phyloP scores from a whole-genome alignment of 352 stramenopile species.

The Phytopythium montanum region DNA sequence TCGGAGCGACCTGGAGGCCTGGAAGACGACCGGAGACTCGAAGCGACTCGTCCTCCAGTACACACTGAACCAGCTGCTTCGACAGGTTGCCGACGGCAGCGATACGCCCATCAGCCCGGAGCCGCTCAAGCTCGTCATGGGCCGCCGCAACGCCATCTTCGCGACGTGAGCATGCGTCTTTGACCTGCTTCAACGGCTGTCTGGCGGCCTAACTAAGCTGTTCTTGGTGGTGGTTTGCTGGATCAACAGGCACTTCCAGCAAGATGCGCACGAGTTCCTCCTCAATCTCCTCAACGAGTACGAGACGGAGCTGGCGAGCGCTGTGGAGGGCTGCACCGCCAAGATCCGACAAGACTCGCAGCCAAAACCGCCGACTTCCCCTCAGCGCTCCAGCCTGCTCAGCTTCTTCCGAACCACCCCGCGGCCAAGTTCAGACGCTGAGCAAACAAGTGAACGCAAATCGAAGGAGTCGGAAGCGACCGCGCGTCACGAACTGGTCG shows the following conservation, averaged over 20 bases:
- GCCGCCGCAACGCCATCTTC: conserved; percentile 74
- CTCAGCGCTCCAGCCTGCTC: conserved; percentile 39
- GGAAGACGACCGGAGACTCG: conserved; percentile 39
- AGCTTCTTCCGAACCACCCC: conserved; percentile 46
- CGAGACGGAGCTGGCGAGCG: conserved; percentile 72
- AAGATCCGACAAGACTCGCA: conserved; percentile 13
- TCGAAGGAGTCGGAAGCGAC: conserved; percentile 14
- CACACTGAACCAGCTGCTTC: conserved; percentile 51
- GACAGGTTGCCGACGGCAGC: conserved; percentile 56
- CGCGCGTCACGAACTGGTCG: conserved; percentile 39
- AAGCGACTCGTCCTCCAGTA: conserved; percentile 59
- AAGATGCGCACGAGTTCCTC: conserved; percentile 87
- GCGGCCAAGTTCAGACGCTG: background rate
- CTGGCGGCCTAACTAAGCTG: conserved; percentile 8
- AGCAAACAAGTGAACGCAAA: conserved; percentile 13
- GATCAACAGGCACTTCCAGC: conserved; percentile 59
- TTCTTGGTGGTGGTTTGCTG: conserved; percentile 6
- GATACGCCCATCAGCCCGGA: conserved; percentile 75
- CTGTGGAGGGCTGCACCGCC: conserved; percentile 24
- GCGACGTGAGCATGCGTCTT: conserved; percentile 53
- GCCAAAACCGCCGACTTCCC: background rate
- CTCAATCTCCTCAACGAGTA: conserved; percentile 82
- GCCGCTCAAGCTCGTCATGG: conserved; percentile 74
- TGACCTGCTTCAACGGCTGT: background rate
- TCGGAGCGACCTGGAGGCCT: conserved; percentile 38